Evolutionary conservation across 73 alveolate genomes (phyloP).

Genomic region (Paramecium sexaurelia): DNA sequence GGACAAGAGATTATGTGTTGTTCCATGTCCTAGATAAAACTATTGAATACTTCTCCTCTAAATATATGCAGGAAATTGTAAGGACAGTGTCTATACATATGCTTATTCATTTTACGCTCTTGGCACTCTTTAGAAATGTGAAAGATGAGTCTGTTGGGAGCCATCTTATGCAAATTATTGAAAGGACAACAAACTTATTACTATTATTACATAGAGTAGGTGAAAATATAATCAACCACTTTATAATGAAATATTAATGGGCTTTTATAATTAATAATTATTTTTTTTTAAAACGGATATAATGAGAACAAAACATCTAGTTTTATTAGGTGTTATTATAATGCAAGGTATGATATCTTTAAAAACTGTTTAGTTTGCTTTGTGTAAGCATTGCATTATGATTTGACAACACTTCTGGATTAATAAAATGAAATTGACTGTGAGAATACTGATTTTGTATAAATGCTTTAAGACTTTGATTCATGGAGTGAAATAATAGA

Average conservation of each 20-base stretch:
- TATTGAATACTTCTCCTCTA: not conserved
- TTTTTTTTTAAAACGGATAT: conserved; percentile 26
- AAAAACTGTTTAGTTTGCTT: conserved; percentile 30
- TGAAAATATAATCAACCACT: not conserved
- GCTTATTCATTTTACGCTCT: not conserved
- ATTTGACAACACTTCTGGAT: not conserved
- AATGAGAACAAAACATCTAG: conserved; percentile 44
- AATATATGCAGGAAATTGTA: not conserved
- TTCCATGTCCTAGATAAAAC: not conserved
- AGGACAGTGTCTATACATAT: not conserved
- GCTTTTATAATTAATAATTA: not conserved
- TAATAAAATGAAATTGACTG: conserved; percentile 26
- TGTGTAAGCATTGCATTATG: conserved; percentile 24
- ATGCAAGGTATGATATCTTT: not conserved
- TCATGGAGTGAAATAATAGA: not conserved
- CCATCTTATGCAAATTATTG: not conserved
- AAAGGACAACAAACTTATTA: not conserved
- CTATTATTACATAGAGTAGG: not conserved
- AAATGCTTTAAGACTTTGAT: conserved; percentile 8
- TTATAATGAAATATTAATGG: not conserved
- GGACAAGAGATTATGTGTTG: not conserved
- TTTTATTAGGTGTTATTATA: conserved; percentile 2
- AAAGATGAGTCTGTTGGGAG: not conserved
- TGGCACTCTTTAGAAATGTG: not conserved
- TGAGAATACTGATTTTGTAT: conserved; percentile 25